phyloP scores from a whole-genome alignment of 208 protist genomes.

The Entamoeba invadens region DNA sequence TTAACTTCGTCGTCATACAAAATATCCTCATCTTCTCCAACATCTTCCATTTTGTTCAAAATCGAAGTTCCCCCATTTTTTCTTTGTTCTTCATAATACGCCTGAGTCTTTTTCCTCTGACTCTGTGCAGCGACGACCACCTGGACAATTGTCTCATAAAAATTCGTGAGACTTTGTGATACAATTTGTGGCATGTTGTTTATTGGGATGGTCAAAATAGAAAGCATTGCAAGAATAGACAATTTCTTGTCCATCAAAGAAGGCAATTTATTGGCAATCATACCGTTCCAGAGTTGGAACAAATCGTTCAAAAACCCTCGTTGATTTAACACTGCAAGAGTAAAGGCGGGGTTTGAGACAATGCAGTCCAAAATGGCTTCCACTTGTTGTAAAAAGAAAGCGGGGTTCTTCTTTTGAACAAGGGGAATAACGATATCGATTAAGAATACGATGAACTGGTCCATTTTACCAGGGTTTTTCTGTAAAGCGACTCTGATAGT shows the following conservation, averaged over 20 bases:
- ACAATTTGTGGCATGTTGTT: neutral
- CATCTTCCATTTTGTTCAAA: no score
- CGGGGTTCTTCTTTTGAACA: neutral
- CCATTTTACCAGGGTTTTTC: neutral
- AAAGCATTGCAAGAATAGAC: neutral
- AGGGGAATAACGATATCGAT: neutral
- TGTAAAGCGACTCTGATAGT: neutral
- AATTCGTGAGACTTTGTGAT: neutral
- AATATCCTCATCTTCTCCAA: neutral
- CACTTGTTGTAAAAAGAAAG: neutral
- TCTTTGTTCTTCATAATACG: no score
- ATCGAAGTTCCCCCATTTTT: neutral
- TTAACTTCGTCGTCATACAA: neutral
- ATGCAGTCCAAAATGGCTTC: neutral
- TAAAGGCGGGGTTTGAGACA: neutral
- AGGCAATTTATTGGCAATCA: neutral
- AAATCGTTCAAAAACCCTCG: neutral
- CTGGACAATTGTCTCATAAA: neutral
- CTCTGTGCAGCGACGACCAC: neutral
- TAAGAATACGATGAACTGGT: neutral
- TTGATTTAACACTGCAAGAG: neutral
- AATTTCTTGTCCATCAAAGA: neutral
- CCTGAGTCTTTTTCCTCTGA: neutral
- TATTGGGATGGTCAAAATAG: neutral
- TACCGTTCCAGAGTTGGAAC: neutral